These are phyloP conservation scores for Agmasoma carcini DNA, from an alignment of 371 early-diverging fungal genomes.

Conservation along the genomic window DNA sequence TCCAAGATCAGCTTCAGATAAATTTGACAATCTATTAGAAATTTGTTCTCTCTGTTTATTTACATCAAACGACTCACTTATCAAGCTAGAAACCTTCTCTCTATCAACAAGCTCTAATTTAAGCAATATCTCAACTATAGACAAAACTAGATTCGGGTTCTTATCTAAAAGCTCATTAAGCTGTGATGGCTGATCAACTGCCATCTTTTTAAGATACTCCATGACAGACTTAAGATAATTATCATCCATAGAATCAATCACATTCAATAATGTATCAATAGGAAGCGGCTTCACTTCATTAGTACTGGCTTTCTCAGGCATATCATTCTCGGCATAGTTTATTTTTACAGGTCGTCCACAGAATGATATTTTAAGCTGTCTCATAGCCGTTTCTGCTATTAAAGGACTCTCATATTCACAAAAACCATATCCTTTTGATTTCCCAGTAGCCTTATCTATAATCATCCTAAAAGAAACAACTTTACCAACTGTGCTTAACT, in stretches of 20 bases:
- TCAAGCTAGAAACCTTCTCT: conserved; percentile 25
- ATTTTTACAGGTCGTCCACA: conserved; percentile 54
- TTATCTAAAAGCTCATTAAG: conserved; percentile 47
- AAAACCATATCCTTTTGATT: conserved; percentile 55
- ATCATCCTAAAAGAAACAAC: conserved; percentile 53
- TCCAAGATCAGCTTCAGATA: conserved; percentile 46
- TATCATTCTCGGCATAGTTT: conserved; percentile 55
- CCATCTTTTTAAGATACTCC: conserved; percentile 50
- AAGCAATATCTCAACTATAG: conserved; percentile 41
- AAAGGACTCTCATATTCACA: conserved; percentile 54
- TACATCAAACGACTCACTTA: conserved; percentile 43
- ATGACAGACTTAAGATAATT: conserved; percentile 52
- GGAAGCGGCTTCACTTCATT: conserved; percentile 26
- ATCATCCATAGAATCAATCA: conserved; percentile 46
- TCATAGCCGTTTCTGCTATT: conserved; percentile 54
- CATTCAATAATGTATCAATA: conserved; percentile 42
- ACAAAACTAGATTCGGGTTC: conserved; percentile 43
- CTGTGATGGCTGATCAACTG: conserved; percentile 49
- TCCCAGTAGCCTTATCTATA: conserved; percentile 53
- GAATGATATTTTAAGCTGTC: conserved; percentile 51
- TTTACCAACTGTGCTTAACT: conserved; percentile 52
- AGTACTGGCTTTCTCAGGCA: conserved; percentile 28
- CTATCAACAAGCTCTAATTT: conserved; percentile 41
- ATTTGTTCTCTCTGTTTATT: conserved; percentile 48
- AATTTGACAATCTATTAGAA: conserved; percentile 43